Base-by-base conservation (phyloP, 371 early-diverging fungal genomes). In the Rhizopus sp. region DNA sequence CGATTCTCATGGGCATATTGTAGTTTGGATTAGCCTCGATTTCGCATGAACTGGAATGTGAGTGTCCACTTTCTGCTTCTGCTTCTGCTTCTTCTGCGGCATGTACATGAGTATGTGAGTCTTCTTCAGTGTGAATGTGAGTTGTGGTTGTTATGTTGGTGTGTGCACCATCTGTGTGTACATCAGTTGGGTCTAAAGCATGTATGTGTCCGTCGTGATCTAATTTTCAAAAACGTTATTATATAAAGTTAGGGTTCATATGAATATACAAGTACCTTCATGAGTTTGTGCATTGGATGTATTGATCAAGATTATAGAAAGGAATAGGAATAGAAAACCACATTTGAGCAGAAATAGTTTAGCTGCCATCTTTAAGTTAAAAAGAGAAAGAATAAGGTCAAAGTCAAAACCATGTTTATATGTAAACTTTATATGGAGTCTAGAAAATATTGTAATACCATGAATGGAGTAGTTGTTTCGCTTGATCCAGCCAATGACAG, bases 1-100 rank as follows among this genome's bases (percentile, higher is more conserved):
- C 70, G n/a, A 69, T 42, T 47, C 66, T 45, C 16, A 69, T 32
- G 30, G 57, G 39, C 48, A 69, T 9, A 15, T 63, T 56, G n/a
- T 69, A 69, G 9, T 63, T 48, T 3, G 49, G 34, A 40, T 59
- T 58, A 0, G 58, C 23, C 47, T 44, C n/a, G 15, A 29, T 47
- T 30, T 53, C 54, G 32, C 54, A 42, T 10, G 61, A 47, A 17
- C 31, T 62, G 23, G 23, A 23, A 61, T 59, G 59, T 13, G 57
- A 32, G 31, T 62, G 61, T 9, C 55, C 48, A 33, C 45, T 37
- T 9, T 33, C 47, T 12, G 37, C 5, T 15, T 15, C 38, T n/a
- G n/a, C n/a, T n/a, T n/a, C n/a, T n/a, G n/a, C n/a, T 15, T 40
- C 40, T 45, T 60, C 58, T 9, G 16, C 53, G 7, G 50, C 45